Base-by-base conservation (phyloP, 1,139 yeast genomes). In the Nakaseomyces delphensis region DNA sequence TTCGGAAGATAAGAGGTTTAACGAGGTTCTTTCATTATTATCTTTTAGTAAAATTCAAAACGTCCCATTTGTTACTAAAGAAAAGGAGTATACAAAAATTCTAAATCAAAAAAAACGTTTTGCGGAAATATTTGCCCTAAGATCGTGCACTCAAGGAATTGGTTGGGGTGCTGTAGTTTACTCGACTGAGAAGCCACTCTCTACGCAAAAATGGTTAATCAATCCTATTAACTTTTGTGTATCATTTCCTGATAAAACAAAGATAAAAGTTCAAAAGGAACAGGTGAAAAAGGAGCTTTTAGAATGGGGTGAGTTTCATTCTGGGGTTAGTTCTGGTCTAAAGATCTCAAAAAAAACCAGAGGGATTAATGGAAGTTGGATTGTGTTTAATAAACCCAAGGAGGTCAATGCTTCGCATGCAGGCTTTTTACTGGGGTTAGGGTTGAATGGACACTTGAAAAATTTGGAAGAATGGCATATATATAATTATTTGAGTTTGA, bases 391-490 rank as follows among this genome's bases (percentile, higher is more conserved):
- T 55, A 83, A 79, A 52, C 95, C 96, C 0, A 73, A 75, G 1
- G 48, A 42, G 3, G 64, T 83, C 37, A 81, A 76, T 51, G 73
- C 95, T 0, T 94, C 83, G 49, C 96, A 89, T 65, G 97, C 96
- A 15, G 99, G 99, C 0, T 87, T 93, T 53, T 64, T 93, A n/a
- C 66, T 87, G 21, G 98, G 97, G 0, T 66, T 91, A 19, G 99
- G 99, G 0, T 67, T 93, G 36, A 86, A 86, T 64, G 97, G 97
- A 0, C 96, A 89, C 59, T 65, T 93, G 51, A 79, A 76, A 48
- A 72, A 72, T 38, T 66, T 93, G 25, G 97, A 93, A 56, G 96
- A 91, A 59, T 93, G 98, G 97, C 96, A 89, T 58, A 83, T 93
- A 24, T 93, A 87, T 62, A 89, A 91, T 56, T 89, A 87, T 51